Base-by-base conservation (phyloP, 805 yeast genomes). In the Priceomyces medius region DNA sequence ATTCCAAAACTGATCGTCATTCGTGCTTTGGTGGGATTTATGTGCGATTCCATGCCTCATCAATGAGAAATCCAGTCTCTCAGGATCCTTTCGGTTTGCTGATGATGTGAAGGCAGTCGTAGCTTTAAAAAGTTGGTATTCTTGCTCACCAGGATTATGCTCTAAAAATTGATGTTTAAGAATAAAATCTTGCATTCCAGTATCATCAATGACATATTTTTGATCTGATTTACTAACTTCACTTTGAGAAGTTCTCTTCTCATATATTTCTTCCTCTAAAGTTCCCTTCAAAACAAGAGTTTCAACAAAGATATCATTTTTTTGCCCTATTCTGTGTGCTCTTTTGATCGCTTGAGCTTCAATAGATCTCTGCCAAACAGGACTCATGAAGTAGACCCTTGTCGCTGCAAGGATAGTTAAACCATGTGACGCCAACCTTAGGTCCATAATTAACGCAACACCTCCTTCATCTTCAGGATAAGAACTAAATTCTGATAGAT, bases 301-400 rank as follows among this genome's bases (percentile, higher is more conserved):
- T 52, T 83, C 88, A n/a, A 83, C 89, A 54, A 58, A 62, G 0
- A 83, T 88, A 16, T 77, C 78, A n/a, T 69, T 62, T 0, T 68
- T 64, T 48, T 83, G 89, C 0, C 90, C 89, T 55, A 83, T 83
- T 59, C 89, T 73, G 59, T 83, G 90, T 0, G 88, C 84, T 64
- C 90, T 74, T 48, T 84, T 82, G 36, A 83, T 81, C 0, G 88
- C 88, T 51, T 83, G 89, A 0, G 88, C 88, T 54, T 83, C 89
- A 14, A 79, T 66, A 0, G 85, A 74, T 42, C 79, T 69, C 47
- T 73, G 77, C 89, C 88, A 83, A 1, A 83, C 82, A 1, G 88
- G 88, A 48, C 75, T 81, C n/a, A 83, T 66, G 54, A 83, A 82
- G 52, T 80, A 83, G 2, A 83, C 85, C 40, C 80, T 67, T 0